These are phyloP conservation scores for Trichomonas tenax DNA, from an alignment of 208 protist species.

Conservation along the genomic window DNA sequence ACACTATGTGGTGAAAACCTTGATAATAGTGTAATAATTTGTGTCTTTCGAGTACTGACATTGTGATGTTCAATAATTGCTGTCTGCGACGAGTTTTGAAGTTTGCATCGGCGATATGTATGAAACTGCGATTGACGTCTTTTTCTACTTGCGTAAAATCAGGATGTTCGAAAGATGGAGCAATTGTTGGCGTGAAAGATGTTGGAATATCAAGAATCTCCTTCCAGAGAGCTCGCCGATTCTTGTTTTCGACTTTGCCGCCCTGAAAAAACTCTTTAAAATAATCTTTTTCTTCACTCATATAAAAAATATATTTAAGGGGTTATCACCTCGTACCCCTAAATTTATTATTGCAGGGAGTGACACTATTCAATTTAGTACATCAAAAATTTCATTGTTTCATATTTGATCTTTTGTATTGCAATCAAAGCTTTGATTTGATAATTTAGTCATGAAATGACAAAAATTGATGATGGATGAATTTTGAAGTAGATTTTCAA, in stretches of 20 bases:
- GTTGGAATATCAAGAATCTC: background rate
- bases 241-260: background rate
- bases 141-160: background rate
- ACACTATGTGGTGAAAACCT: background rate
- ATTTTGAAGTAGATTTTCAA: too few relatives aligned
- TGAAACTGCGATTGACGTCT: background rate
- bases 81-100: background rate
- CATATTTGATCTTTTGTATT: too few relatives aligned
- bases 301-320: background rate
- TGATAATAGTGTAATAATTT: background rate
- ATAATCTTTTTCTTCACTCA: background rate
- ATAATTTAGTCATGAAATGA: too few relatives aligned
- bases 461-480: too few relatives aligned
- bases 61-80: background rate
- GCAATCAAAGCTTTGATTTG: too few relatives aligned
- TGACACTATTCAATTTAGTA: too few relatives aligned
- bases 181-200: background rate
- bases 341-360: too few relatives aligned
- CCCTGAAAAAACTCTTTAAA: background rate
- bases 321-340: too few relatives aligned
- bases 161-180: background rate
- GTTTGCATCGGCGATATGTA: background rate
- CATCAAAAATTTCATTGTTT: too few relatives aligned
- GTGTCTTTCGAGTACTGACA: background rate
- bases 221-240: background rate